These are phyloP conservation scores for Phytopythium sindhum DNA, from an alignment of 352 stramenopile species.

Conservation along the genomic window DNA sequence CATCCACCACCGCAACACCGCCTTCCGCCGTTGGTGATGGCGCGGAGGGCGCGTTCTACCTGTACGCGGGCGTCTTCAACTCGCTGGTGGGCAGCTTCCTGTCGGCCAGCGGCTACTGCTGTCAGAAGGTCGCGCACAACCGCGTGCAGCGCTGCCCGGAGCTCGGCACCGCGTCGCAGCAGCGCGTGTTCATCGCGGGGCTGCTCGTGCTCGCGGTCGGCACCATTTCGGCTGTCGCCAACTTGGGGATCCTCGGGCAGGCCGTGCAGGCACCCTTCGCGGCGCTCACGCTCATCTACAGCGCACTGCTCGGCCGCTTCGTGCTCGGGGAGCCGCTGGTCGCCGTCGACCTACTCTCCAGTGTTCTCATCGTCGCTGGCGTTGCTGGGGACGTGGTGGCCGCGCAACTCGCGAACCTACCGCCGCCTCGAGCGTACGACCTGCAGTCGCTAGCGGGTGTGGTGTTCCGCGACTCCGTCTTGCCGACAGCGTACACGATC, in stretches of 20 bases:
- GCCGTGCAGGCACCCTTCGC: conserved; percentile 77
- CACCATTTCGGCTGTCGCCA: conserved; percentile 68
- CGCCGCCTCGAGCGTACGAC: conserved; percentile 44
- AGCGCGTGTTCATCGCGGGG: conserved; percentile 50
- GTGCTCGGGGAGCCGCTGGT: conserved; percentile 55
- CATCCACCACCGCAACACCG: neutral
- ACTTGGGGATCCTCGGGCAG: conserved; percentile 71
- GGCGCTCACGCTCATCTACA: conserved; percentile 79
- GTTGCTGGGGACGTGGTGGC: conserved; percentile 63
- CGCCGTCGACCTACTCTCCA: conserved; percentile 50
- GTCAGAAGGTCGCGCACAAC: conserved; percentile 70
- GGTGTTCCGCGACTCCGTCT: conserved; percentile 53
- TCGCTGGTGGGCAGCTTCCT: conserved; percentile 73
- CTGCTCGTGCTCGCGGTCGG: conserved; percentile 60
- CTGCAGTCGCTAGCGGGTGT: conserved; percentile 44
- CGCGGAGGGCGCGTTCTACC: conserved; percentile 23
- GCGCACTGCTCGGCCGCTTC: conserved; percentile 58
- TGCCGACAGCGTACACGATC: conserved; percentile 51
- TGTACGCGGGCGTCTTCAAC: conserved; percentile 74
- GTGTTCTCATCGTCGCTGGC: conserved; percentile 57
- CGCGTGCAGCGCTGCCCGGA: conserved; percentile 44
- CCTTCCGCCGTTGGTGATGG: neutral
- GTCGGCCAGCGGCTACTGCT: conserved; percentile 77
- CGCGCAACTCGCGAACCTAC: conserved; percentile 39
- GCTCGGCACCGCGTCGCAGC: conserved; percentile 56